phyloP scores from a whole-genome alignment of 2,329 filamentous ascomycete species.

The Trichophyton equinum region DNA sequence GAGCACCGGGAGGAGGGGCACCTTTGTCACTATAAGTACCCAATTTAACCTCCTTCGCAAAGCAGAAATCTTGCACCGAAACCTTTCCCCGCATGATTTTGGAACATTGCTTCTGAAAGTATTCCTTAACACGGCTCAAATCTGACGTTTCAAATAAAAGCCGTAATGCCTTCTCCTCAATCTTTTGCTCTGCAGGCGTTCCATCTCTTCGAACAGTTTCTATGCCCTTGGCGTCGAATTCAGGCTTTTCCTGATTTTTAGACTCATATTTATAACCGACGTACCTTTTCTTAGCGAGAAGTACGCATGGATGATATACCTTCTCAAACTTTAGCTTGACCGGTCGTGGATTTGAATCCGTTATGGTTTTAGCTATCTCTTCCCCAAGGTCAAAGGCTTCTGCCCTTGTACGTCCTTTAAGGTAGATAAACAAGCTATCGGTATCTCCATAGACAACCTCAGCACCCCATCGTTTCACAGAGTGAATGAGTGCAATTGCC shows the following conservation, averaged over 20 bases:
- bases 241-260: constrained; percentile 59
- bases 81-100: constrained; percentile 87
- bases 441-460: constrained; percentile 98
- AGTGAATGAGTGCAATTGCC: constrained; percentile 85
- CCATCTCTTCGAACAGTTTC: constrained; percentile 93
- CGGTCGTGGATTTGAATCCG: constrained; percentile 76
- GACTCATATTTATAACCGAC: constrained; percentile 95
- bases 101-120: constrained; percentile 78
- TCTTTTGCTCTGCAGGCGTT: constrained; percentile 89
- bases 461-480: constrained; percentile 72
- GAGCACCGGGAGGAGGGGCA: constrained; percentile 68
- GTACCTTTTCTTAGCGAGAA: constrained; percentile 94
- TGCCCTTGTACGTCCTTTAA: constrained; percentile 74
- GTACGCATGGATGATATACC: constrained; percentile 87
- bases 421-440: constrained; percentile 81
- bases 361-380: constrained; percentile 80
- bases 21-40: constrained; percentile 77
- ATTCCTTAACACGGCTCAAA: constrained; percentile 73
- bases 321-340: constrained; percentile 98
- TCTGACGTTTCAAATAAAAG: constrained; percentile 83
- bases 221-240: constrained; percentile 96
- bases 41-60: constrained; percentile 80
- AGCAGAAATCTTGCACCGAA: constrained; percentile 91
- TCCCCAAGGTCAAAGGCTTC: constrained; percentile 87
- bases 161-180: constrained; percentile 82